phyloP scores from a whole-genome alignment of 139 green algal genomes.

The Coccomyxa sp. region DNA sequence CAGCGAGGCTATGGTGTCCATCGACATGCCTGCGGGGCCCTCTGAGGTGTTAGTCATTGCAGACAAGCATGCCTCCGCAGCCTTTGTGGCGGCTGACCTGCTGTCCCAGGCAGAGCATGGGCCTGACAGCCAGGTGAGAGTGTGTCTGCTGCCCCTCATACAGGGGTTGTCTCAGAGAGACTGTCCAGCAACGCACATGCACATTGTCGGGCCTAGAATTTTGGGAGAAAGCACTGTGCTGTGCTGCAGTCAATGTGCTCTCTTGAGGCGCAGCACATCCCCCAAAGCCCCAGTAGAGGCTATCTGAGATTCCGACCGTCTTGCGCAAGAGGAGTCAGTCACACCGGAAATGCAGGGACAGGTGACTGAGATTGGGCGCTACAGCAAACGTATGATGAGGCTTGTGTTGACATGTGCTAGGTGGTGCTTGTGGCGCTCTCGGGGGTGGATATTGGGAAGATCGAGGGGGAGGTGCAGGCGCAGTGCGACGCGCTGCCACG shows the following conservation, averaged over 20 bases:
- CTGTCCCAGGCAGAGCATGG: slow-evolving; percentile 98
- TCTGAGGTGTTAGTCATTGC: slow-evolving; percentile 93
- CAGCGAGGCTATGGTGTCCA: slow-evolving; percentile 93
- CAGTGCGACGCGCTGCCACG: slow-evolving; percentile 85
- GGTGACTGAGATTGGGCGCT: no score
- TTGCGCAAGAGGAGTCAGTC: no score
- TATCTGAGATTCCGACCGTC: no score
- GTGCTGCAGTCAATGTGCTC: no score
- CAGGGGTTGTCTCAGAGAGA: background rate
- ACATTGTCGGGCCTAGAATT: no score
- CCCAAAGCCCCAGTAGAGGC: no score
- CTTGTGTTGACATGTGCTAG: no score
- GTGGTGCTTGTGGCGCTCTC: slow-evolving; percentile 91
- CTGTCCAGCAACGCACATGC: no score
- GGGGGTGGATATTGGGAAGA: slow-evolving; percentile 73
- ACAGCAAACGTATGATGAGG: no score
- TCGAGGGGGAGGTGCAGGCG: slow-evolving; percentile 71
- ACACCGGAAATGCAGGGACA: no score
- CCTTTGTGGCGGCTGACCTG: slow-evolving; percentile 91
- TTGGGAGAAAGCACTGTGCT: no score
- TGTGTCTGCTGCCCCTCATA: slow-evolving; percentile 2
- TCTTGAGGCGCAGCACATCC: no score
- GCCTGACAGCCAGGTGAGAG: slow-evolving; percentile 69
- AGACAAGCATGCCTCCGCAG: slow-evolving; percentile 68
- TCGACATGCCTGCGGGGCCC: slow-evolving; percentile 95